A percentile compares a stretch with the other conserved stretches of the same genome.
Evolutionary conservation across 148 eudicot species (phyloP).

Genomic region (Arctostaphylos glauca): DNA sequence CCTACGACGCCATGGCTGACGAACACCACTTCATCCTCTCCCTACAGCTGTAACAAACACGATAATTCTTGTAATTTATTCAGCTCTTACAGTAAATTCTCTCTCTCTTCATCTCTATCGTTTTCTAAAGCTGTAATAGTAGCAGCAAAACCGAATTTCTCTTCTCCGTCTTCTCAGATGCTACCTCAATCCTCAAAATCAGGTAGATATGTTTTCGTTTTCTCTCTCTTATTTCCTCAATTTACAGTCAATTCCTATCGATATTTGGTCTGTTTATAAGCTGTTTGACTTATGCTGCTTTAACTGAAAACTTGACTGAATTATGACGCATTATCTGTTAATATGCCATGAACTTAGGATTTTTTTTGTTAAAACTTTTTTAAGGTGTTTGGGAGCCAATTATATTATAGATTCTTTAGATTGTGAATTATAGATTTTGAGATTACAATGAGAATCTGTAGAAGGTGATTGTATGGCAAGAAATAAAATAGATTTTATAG

Average conservation of each 20-base stretch:
- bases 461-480: too few species aligned
- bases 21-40: conserved; percentile 4
- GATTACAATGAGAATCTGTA: too few species aligned
- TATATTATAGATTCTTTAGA: too few species aligned
- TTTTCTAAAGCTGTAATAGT: conserved; percentile 1
- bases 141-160: conserved; percentile 4
- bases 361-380: too few species aligned
- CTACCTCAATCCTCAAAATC: conserved; percentile 16
- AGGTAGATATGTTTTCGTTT: conserved; percentile 16
- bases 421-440: too few species aligned
- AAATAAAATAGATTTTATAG: too few species aligned
- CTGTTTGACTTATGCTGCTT: background rate
- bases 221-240: background rate
- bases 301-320: background rate
- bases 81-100: background rate
- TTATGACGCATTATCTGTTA: too few species aligned
- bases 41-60: background rate
- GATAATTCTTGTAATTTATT: background rate
- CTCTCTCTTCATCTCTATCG: background rate
- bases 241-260: background rate
- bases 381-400: too few species aligned
- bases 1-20: conserved; percentile 16
- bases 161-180: conserved; percentile 17
- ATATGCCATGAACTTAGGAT: too few species aligned
- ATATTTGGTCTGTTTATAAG: background rate